These are phyloP conservation scores for Penicillium sp. DNA, from an alignment of 2,329 filamentous ascomycete genomes.

Conservation along the genomic window DNA sequence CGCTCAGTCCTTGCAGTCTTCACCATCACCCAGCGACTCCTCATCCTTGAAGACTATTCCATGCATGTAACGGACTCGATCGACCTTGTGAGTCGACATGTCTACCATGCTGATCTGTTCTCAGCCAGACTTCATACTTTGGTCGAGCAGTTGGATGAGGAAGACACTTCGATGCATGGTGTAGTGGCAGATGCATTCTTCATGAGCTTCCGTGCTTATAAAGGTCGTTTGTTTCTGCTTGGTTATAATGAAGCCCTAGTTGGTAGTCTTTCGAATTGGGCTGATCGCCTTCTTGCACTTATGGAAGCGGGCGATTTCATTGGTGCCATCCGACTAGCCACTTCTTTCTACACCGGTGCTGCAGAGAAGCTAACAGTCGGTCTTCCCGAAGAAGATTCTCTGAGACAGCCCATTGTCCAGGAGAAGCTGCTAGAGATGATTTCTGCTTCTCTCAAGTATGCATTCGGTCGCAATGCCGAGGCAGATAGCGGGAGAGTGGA, in stretches of 20 bases:
- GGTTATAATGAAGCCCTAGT: constrained; percentile 94
- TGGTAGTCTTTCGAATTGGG: constrained; percentile 94
- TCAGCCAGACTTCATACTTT: constrained; percentile 80
- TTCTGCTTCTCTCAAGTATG: constrained; percentile 84
- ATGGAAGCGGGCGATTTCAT: constrained; percentile 99
- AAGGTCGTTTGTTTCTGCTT: constrained; percentile 85
- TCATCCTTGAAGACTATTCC: constrained; percentile 85
- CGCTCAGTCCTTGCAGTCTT: constrained; percentile 87
- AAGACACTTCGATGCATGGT: constrained; percentile 86
- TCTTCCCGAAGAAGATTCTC: constrained; percentile 75
- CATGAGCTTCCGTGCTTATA: constrained; percentile 96
- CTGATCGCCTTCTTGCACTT: constrained; percentile 84
- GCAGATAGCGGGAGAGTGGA: constrained; percentile 52
- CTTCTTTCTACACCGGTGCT: constrained; percentile 86
- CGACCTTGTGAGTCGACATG: constrained; percentile 86
- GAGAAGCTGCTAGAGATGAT: constrained; percentile 94
- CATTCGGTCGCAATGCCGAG: constrained; percentile 66
- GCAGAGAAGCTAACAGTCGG: constrained; percentile 94
- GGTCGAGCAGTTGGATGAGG: constrained; percentile 84
- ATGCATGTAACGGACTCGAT: constrained; percentile 94
- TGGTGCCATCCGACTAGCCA: constrained; percentile 83
- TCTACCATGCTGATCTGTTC: constrained; percentile 89
- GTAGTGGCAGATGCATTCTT: constrained; percentile 96
- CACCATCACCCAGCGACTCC: constrained; percentile 88
- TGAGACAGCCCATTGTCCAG: constrained; percentile 78